Evolutionary conservation across 2,329 filamentous ascomycete genomes (phyloP), one percentile per base, ranked within the genome.

Genomic region (Phaeosphaeriaceae sp.): DNA sequence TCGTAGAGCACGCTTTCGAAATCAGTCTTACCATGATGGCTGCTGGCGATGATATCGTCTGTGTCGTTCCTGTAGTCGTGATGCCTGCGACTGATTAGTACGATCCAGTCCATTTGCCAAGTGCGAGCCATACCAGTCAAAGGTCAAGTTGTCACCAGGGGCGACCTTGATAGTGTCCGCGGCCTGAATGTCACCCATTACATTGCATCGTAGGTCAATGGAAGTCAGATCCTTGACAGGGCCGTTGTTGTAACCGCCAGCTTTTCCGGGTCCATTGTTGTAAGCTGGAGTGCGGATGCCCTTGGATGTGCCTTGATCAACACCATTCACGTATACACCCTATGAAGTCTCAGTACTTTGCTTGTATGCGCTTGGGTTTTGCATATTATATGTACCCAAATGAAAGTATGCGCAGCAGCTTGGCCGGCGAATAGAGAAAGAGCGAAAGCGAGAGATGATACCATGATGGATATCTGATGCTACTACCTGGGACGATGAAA

Each of bases 161-260:
- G 59, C 51, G 0, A 74, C 69, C 49, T 70, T 70, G 61, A 79
- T 77, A 5, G 73, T 78, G 53, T 77, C 67, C 13, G 71, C 67
- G 4, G 71, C 70, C 45, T 73, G 74, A 10, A 73, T 72, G 53
- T 79, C 77, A 25, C 77, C 77, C 45, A 78, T 62, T 17, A 79
- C 73, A 62, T 79, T 80, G 73, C 77, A 79, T 24, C 72, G 69
- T 53, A 78, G 58, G 63, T 80, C 77, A 45, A 77, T 75, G 17
- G 75, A 76, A 47, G 63, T 60, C 44, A 80, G 61, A 56, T 79
- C 74, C 53, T 78, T 78, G 25, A 79, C 77, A 6, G 78, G 78
- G 7, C 76, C 77, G 61, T 79, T 78, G 45, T 74, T 69, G 64
- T 78, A 80, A 11, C 31, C 31, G 13, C 78, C 78, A 19, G 70